Evolutionary conservation across 495 filamentous ascomycete genomes (phyloP).

Genomic region (Bryoglossum gracile): DNA sequence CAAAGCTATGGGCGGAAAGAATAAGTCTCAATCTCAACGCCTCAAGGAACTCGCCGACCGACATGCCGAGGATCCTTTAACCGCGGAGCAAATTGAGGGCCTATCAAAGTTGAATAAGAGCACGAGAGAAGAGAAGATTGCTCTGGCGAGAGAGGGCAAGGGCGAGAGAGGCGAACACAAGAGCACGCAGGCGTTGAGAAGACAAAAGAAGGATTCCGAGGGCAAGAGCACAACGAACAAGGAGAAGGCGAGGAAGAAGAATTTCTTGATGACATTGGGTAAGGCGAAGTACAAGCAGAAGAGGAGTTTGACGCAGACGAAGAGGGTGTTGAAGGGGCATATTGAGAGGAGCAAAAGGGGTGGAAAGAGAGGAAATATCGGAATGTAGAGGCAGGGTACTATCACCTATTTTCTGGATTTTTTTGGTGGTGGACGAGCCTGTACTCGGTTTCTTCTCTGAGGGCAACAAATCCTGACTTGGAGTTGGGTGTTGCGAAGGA

Average conservation of each 20-base stretch:
- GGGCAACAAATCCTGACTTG: too few relatives aligned
- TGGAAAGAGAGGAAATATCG: constrained; percentile 67
- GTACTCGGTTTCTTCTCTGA: too few relatives aligned
- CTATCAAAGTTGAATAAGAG: constrained; percentile 61
- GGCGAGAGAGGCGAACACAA: constrained; percentile 67
- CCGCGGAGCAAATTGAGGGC: constrained; percentile 77
- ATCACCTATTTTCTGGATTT: too few relatives aligned
- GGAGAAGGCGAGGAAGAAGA: constrained; percentile 95
- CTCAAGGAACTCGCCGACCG: constrained; percentile 45
- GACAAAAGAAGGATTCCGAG: constrained; percentile 75
- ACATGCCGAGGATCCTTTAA: constrained; percentile 76
- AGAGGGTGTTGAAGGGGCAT: constrained; percentile 71
- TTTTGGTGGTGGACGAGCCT: too few relatives aligned
- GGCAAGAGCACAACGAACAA: constrained; percentile 96
- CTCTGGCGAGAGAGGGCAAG: constrained; percentile 68
- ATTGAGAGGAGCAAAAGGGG: constrained; percentile 76
- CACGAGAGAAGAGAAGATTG: constrained; percentile 76
- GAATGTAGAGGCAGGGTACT: constrained; percentile 23
- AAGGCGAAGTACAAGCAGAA: constrained; percentile 92
- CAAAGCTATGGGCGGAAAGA: constrained; percentile 42
- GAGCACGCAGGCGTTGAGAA: constrained; percentile 69
- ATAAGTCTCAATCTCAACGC: constrained; percentile 28
- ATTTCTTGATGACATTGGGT: constrained; percentile 94
- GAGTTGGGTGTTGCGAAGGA: too few relatives aligned
- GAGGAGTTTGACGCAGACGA: constrained; percentile 77